phyloP scores from a whole-genome alignment of 2,329 filamentous ascomycete genomes.

The Pseudogymnoascus sp. region DNA sequence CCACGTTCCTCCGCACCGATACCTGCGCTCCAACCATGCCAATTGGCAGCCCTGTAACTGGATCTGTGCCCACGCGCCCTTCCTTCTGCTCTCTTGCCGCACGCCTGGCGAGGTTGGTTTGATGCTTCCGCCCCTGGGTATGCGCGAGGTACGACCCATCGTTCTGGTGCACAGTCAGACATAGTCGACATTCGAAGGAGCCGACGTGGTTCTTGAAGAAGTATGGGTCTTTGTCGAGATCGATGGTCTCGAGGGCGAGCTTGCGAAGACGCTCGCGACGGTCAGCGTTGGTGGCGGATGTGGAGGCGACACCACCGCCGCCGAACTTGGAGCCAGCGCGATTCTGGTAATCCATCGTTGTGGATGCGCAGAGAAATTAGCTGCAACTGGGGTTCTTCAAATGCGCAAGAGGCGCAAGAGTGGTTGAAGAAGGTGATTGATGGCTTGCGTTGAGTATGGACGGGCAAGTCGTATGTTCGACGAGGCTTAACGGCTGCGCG shows the following conservation, averaged over 20 bases:
- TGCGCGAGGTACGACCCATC: conserved; percentile 98
- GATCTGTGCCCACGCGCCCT: conserved; percentile 59
- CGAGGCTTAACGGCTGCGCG: background rate
- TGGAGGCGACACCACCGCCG: conserved; percentile 90
- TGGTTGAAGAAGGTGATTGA: background rate
- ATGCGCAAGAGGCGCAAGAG: background rate
- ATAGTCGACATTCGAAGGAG: conserved; percentile 94
- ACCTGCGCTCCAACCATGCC: conserved; percentile 61
- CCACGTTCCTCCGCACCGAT: conserved; percentile 66
- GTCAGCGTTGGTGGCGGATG: conserved; percentile 90
- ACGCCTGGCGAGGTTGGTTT: conserved; percentile 92
- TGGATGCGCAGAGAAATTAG: background rate
- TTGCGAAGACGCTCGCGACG: conserved; percentile 94
- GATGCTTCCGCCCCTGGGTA: conserved; percentile 97
- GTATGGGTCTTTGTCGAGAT: conserved; percentile 98
- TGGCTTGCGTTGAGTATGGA: background rate
- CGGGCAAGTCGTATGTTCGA: background rate
- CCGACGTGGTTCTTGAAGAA: conserved; percentile 99
- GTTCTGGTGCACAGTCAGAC: conserved; percentile 95
- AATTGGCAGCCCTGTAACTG: conserved; percentile 61
- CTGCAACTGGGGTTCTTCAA: background rate
- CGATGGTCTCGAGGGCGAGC: conserved; percentile 96
- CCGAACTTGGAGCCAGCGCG: conserved; percentile 96
- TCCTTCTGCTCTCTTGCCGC: conserved; percentile 94
- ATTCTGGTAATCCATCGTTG: conserved; percentile 71